These are phyloP conservation scores for Triangularia setosa DNA, from an alignment of 2,329 filamentous ascomycete species.

Conservation along the genomic window DNA sequence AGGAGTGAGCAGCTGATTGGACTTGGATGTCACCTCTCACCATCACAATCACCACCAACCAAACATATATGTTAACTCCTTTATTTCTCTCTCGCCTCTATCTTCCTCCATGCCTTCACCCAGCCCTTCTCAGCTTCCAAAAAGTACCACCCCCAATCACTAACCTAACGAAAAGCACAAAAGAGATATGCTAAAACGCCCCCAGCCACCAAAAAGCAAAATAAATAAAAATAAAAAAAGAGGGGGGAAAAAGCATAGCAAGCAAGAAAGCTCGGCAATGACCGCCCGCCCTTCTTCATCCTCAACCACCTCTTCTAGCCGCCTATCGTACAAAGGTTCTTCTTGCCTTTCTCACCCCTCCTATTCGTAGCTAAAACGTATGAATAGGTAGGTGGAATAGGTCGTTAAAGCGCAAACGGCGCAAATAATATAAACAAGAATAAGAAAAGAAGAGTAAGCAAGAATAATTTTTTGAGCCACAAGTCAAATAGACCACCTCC, in stretches of 20 bases:
- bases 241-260: not conserved
- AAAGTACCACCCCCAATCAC: not conserved
- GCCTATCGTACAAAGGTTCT: not conserved
- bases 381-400: not conserved
- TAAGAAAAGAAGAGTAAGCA: not conserved
- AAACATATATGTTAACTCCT: not conserved
- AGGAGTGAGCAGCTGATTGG: no score
- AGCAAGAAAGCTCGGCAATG: not conserved
- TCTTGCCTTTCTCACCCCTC: not conserved
- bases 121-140: not conserved
- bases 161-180: not conserved
- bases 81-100: not conserved
- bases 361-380: not conserved
- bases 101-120: not conserved
- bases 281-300: not conserved
- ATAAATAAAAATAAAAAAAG: not conserved
- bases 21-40: not conserved
- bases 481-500: not conserved
- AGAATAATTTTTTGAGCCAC: not conserved
- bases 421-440: not conserved
- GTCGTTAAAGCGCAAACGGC: not conserved
- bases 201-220: not conserved
- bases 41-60: not conserved
- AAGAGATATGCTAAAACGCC: not conserved
- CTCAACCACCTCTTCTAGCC: not conserved